phyloP scores from a whole-genome alignment of 345 rosid genomes.

The Jatropha curcas region DNA sequence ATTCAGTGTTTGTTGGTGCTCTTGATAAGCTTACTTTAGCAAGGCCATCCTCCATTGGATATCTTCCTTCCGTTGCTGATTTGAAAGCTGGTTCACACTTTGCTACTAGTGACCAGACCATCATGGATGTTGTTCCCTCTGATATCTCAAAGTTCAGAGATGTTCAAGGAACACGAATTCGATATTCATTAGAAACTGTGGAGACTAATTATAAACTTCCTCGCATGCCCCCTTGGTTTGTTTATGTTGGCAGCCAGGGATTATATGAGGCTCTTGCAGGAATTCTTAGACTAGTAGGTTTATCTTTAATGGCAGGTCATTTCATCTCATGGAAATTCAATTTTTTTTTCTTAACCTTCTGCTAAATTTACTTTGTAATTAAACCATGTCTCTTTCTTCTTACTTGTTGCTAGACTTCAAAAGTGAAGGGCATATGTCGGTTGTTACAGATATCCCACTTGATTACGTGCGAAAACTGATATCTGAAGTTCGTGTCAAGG shows the following conservation, averaged over 20 bases:
- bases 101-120: slow-evolving; percentile 23
- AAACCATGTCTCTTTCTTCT: slow-evolving; percentile 22
- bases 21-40: slow-evolving; percentile 65
- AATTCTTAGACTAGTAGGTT: slow-evolving; percentile 83
- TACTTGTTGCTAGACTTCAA: slow-evolving; percentile 54
- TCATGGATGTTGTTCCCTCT: slow-evolving; percentile 36
- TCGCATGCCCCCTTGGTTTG: slow-evolving; percentile 85
- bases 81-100: slow-evolving; percentile 50
- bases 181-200: slow-evolving; percentile 24
- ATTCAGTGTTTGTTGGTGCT: slow-evolving; percentile 65
- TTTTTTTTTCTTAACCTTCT: slow-evolving; percentile 19
- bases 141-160: slow-evolving; percentile 31
- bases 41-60: slow-evolving; percentile 62
- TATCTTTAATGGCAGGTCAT: slow-evolving; percentile 83
- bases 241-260: slow-evolving; percentile 65
- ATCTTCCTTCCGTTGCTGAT: slow-evolving; percentile 75
- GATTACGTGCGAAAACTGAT: slow-evolving; percentile 57
- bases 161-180: slow-evolving; percentile 30
- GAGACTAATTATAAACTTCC: slow-evolving; percentile 57
- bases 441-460: slow-evolving; percentile 74
- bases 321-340: slow-evolving; percentile 32
- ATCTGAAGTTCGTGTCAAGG: slow-evolving; percentile 67
- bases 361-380: slow-evolving; percentile 25
- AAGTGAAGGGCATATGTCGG: slow-evolving; percentile 60
- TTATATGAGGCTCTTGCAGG: slow-evolving; percentile 73